phyloP scores from a whole-genome alignment of 352 stramenopile species.

The Sclerospora graminicola region DNA sequence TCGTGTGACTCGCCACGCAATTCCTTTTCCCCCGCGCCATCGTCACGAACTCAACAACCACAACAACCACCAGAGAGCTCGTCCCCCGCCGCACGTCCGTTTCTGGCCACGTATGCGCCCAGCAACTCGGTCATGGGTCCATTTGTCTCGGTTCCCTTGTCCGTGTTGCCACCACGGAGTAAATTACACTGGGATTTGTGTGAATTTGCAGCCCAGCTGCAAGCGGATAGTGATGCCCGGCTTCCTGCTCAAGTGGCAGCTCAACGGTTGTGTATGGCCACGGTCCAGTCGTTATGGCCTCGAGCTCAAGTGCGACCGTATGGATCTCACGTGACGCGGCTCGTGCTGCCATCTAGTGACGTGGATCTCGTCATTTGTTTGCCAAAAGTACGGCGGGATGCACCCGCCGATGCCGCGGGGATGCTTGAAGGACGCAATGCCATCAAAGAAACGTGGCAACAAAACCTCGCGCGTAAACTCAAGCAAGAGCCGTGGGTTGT shows the following conservation, averaged over 20 bases:
- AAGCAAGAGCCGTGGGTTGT: conserved; percentile 90
- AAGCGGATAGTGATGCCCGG: conserved; percentile 57
- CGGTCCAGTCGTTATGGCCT: conserved; percentile 88
- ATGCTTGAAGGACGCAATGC: conserved; percentile 96
- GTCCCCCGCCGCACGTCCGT: conserved; percentile 13
- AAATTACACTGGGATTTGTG: conserved; percentile 86
- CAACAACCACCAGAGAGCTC: conserved; percentile 18
- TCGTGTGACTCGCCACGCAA: conserved; percentile 17
- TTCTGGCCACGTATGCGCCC: conserved; percentile 32
- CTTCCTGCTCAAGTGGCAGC: conserved; percentile 66
- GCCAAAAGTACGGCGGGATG: conserved; percentile 93
- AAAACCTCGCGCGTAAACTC: conserved; percentile 92
- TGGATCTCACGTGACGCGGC: conserved; percentile 92
- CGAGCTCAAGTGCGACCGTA: conserved; percentile 95
- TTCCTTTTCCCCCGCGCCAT: conserved; percentile 28
- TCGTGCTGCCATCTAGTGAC: conserved; percentile 94
- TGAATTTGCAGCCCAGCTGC: conserved; percentile 72
- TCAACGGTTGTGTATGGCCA: conserved; percentile 64
- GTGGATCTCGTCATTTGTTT: conserved; percentile 96
- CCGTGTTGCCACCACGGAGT: conserved; percentile 67
- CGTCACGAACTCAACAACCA: conserved; percentile 16
- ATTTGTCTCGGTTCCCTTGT: conserved; percentile 79
- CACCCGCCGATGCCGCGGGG: conserved; percentile 89
- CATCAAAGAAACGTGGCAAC: conserved; percentile 97
- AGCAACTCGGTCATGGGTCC: conserved; percentile 49